Conservation (phyloP, 495 filamentous ascomycete species). For the Talaromyces liani region DNA sequence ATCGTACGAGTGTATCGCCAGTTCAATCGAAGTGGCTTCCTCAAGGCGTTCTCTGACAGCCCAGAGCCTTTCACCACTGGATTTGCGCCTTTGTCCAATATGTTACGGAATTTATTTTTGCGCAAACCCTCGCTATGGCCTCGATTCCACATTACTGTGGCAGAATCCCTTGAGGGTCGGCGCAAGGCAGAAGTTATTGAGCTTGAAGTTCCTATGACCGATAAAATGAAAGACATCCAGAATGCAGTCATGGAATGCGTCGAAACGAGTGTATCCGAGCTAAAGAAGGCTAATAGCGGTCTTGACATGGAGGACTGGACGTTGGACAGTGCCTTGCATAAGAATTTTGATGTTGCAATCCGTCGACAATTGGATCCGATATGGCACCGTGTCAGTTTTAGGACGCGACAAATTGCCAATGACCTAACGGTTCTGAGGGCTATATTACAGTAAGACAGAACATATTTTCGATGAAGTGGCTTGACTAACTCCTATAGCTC, state of each 20-base stretch:
- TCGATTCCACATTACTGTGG: constrained; percentile 86
- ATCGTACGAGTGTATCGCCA: constrained; percentile 90
- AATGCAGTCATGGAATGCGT: constrained; percentile 94
- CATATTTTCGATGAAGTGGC: neutral
- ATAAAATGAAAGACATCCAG: constrained; percentile 87
- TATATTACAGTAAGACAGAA: constrained; percentile 64
- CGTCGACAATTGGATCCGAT: constrained; percentile 89
- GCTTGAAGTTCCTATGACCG: constrained; percentile 93
- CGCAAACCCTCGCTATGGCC: constrained; percentile 87
- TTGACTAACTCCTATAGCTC: constrained; percentile 23
- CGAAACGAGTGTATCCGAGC: constrained; percentile 83
- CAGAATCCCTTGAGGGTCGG: constrained; percentile 78
- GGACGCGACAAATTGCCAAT: constrained; percentile 85
- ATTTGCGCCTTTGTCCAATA: constrained; percentile 81
- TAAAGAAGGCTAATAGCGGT: constrained; percentile 81
- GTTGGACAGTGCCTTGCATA: constrained; percentile 86
- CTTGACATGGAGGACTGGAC: constrained; percentile 98
- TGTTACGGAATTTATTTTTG: constrained; percentile 90
- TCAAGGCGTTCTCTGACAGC: constrained; percentile 94
- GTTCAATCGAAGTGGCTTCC: constrained; percentile 84
- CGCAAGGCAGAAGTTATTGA: constrained; percentile 97
- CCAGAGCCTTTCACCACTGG: constrained; percentile 88
- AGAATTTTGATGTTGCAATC: constrained; percentile 84
- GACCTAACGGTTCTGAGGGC: constrained; percentile 79
- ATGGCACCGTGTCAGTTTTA: constrained; percentile 94